Evolutionary conservation across 257 asterid genomes (phyloP).

Genomic region (Gentiana macrophylla): DNA sequence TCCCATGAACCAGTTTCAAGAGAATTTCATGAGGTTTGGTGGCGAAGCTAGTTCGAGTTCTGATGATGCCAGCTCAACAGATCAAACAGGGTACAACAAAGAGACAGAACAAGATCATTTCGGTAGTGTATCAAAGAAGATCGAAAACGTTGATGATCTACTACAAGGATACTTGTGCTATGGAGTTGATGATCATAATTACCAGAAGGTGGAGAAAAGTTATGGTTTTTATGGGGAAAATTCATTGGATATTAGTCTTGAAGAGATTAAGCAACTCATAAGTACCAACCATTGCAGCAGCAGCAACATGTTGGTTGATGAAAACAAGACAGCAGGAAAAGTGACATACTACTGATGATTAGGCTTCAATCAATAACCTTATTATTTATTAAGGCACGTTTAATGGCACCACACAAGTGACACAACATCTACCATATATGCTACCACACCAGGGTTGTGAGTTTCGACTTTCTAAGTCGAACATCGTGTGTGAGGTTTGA

Average conservation of each 20-base stretch:
- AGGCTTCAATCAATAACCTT: too few relatives aligned
- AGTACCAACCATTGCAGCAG: constrained; percentile 31
- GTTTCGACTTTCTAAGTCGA: too few relatives aligned
- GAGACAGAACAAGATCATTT: constrained; percentile 19
- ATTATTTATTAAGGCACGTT: too few relatives aligned
- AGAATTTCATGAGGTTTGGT: constrained; percentile 22
- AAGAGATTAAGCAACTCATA: constrained; percentile 66
- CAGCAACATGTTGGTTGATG: constrained; percentile 35
- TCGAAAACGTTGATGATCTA: constrained; percentile 13
- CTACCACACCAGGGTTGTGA: too few relatives aligned
- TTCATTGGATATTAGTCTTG: constrained; percentile 46
- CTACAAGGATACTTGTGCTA: constrained; percentile 1
- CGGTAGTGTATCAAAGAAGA: constrained; percentile 18
- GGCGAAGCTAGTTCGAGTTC: constrained; percentile 34
- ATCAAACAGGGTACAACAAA: constrained; percentile 11
- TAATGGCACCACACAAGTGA: too few relatives aligned
- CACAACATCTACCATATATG: too few relatives aligned
- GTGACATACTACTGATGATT: constrained; percentile 11
- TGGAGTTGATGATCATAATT: constrained; percentile 6
- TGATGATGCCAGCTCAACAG: constrained; percentile 33
- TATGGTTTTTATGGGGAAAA: constrained; percentile 15
- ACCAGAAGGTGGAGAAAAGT: constrained; percentile 2
- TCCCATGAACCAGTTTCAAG: constrained; percentile 13
- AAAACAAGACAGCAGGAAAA: constrained; percentile 43
- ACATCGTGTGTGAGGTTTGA: too few relatives aligned